Base-by-base conservation (phyloP, 2,329 filamentous ascomycete genomes). In the Cladosporium sphaerospermum region DNA sequence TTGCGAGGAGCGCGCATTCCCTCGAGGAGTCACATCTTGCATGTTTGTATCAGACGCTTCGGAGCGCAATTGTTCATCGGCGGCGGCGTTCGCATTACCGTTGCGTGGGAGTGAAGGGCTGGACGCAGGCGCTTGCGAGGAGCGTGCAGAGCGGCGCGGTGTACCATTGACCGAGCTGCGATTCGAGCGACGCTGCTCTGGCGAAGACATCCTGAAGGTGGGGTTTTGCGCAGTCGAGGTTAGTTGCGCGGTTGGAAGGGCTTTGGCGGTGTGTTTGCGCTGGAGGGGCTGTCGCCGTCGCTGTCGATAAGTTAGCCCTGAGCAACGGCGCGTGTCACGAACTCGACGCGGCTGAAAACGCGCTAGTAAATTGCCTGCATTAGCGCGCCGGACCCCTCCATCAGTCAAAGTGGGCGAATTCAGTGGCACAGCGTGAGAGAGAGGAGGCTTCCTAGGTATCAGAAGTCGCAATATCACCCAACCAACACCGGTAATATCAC, bases 121-220 rank as follows among this genome's bases (percentile, higher is more conserved):
- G 45, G 64, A 53, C 13, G 51, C 44, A 49, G 78, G 75, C 43
- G 77, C 75, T 66, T 80, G 76, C 50, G 82, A 83, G 66, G 70
- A 76, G 60, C 78, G 72, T 54, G 71, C 75, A 57, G 80, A 77
- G 54, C 77, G 72, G 31, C 78, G 80, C 50, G 64, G 64, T 42
- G 64, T 68, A 40, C 61, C 61, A 41, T 61, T 61, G 57, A 77
- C 76, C 10, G 80, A 80, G 56, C 67, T 75, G 62, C 80, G 79
- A 64, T 71, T 68, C 37, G 78, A 75, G 62, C 81, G 77, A 62
- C 78, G 75, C 62, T 75, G 74, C 56, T 76, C 70, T 37, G 82
- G 82, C 19, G 83, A 85, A 64, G 83, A 86, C 82, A 85, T 85
- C 53, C 56, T 72, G 63, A 28, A 28, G 54, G 23, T 33, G 37